phyloP scores from a whole-genome alignment of 805 yeast species.

The Metschnikowia shivogae region DNA sequence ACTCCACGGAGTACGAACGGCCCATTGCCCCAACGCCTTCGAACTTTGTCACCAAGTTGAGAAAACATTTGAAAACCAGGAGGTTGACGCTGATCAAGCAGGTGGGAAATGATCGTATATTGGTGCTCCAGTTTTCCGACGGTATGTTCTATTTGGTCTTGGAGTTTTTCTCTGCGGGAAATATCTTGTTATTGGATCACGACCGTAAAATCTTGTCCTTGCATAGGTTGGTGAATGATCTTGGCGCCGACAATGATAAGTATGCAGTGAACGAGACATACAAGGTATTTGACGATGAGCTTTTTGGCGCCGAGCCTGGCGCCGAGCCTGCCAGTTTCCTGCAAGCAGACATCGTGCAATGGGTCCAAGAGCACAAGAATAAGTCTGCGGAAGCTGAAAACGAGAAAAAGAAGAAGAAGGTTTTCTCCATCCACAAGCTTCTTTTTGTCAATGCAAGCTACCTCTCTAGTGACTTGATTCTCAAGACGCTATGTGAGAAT shows the following conservation, averaged over 20 bases:
- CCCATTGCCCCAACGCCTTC: slow-evolving; percentile 80
- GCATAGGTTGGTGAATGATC: slow-evolving; percentile 75
- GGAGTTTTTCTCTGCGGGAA: slow-evolving; percentile 96
- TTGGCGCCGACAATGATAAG: slow-evolving; percentile 51
- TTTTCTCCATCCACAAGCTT: slow-evolving; percentile 63
- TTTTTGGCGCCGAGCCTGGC: slow-evolving; percentile 32
- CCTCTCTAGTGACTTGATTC: slow-evolving; percentile 74
- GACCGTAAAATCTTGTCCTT: slow-evolving; percentile 63
- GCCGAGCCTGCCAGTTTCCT: slow-evolving; percentile 21
- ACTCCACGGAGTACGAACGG: slow-evolving; percentile 75
- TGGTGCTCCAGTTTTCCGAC: slow-evolving; percentile 80
- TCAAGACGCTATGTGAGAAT: slow-evolving; percentile 45
- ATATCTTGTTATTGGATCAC: slow-evolving; percentile 71
- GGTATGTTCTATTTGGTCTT: slow-evolving; percentile 73
- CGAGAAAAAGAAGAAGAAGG: slow-evolving; percentile 35
- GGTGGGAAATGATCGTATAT: slow-evolving; percentile 75
- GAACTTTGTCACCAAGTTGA: slow-evolving; percentile 75
- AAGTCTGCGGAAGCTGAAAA: slow-evolving; percentile 16
- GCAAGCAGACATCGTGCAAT: slow-evolving; percentile 27
- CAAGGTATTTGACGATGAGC: slow-evolving; percentile 50
- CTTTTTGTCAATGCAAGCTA: slow-evolving; percentile 66
- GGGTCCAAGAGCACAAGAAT: slow-evolving; percentile 38
- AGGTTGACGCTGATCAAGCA: slow-evolving; percentile 71
- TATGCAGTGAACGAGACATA: slow-evolving; percentile 77
- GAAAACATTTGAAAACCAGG: slow-evolving; percentile 82